phyloP scores from a whole-genome alignment of 2,329 filamentous ascomycete species.

The Ilyonectria destructans region DNA sequence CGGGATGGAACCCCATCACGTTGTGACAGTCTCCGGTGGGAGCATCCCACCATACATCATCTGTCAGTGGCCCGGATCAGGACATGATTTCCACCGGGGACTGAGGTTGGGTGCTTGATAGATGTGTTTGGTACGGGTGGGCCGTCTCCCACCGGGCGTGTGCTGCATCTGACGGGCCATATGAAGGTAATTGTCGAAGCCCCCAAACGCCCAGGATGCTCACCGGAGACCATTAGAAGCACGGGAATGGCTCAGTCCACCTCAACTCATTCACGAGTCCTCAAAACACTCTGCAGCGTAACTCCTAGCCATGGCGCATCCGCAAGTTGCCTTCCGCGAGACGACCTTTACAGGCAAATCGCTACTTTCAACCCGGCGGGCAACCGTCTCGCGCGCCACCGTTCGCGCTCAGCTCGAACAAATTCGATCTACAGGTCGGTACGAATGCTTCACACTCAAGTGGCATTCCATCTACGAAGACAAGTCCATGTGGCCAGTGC shows the following conservation, averaged over 20 bases:
- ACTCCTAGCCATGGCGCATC: constrained; percentile 49
- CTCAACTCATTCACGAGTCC: neutral
- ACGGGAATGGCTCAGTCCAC: neutral
- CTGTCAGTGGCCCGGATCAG: neutral
- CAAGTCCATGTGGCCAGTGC: constrained; percentile 67
- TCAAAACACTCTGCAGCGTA: neutral
- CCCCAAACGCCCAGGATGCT: neutral
- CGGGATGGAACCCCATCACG: neutral
- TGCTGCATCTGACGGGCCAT: neutral
- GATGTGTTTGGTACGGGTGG: neutral
- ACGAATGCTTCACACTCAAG: constrained; percentile 71
- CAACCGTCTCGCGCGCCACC: constrained; percentile 57
- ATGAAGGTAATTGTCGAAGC: constrained; percentile 10
- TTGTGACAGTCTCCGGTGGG: constrained; percentile 8
- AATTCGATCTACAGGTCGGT: constrained; percentile 69
- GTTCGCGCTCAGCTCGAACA: constrained; percentile 68
- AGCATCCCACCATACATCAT: neutral
- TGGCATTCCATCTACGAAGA: constrained; percentile 71
- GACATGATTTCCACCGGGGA: constrained; percentile 7
- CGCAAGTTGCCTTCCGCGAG: constrained; percentile 55
- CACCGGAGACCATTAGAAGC: neutral
- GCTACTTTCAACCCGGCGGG: constrained; percentile 53
- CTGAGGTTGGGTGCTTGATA: neutral
- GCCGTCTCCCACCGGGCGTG: constrained; percentile 1
- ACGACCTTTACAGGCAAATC: constrained; percentile 56